Base-by-base conservation (phyloP, 208 protist species). In the Acanthamoeba healyi region DNA sequence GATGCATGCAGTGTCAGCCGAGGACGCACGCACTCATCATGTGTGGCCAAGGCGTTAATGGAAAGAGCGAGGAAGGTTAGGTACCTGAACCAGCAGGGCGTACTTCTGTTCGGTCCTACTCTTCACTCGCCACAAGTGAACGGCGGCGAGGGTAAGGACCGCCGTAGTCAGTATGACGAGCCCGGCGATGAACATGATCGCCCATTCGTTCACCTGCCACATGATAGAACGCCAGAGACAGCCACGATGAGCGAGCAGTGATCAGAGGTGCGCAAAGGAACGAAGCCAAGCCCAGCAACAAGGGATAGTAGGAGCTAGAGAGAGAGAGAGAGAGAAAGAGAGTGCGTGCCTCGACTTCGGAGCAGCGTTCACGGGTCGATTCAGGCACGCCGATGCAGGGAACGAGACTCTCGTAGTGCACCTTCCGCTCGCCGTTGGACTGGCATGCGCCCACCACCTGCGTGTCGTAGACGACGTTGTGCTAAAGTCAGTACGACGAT, bases 121-220 rank as follows among this genome's bases (percentile, higher is more conserved):
- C 84, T 91, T 91, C 84, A 72, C 70, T 3, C 84, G 51, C 84
- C 84, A 91, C 54, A 91, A 91, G 40, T 91, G 72, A n/a, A 91
- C 84, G 24, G 84, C 84, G 15, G 84, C 12, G 38, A 91, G 54
- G 15, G 54, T 72, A 22, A 36, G 5, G 1, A 34, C 34, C 34
- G 72, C 58, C 58, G n/a, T n/a, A n/a, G n/a, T n/a, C n/a, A n/a
- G n/a, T n/a, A n/a, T n/a, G n/a, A 91, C 34, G 36, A 72, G 67
- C 34, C 58, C 84, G 2, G 40, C 10, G 9, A 38, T 51, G 42
- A 91, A 51, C 58, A 91, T 54, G 34, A 91, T 72, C 84, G 84
- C 84, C 84, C 84, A 91, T 29, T 91, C 84, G 29, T 91, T 91
- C 22, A 91, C 81, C 81, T 63, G 81, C 17, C n/a, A n/a, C n/a